phyloP scores from a whole-genome alignment of 805 yeast genomes.

The Candida maesae region DNA sequence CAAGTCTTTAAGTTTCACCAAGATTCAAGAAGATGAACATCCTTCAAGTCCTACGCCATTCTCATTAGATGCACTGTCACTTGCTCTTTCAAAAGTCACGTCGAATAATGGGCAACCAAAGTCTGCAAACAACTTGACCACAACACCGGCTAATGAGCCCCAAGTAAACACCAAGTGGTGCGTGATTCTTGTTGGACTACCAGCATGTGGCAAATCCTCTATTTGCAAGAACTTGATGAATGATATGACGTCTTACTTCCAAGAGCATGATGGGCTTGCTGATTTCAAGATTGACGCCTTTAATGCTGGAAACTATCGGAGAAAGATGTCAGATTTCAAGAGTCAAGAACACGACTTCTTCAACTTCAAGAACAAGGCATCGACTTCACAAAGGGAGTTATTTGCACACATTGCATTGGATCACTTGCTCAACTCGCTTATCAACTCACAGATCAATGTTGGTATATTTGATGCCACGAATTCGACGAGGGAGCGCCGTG shows the following conservation, averaged over 20 bases:
- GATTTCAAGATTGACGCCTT: conserved; percentile 43
- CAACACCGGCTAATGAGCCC: conserved; percentile 27
- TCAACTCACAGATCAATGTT: conserved; percentile 42
- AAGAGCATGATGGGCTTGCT: conserved; percentile 7
- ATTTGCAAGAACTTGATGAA: conserved; percentile 61
- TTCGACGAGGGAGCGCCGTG: conserved; percentile 43
- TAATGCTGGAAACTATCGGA: conserved; percentile 71
- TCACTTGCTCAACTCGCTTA: conserved; percentile 40
- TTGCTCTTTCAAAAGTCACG: conserved; percentile 10
- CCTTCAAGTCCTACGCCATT: neutral
- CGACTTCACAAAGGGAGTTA: conserved; percentile 41
- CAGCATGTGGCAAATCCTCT: conserved; percentile 76
- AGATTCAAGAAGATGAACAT: conserved; percentile 12
- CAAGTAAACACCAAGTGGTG: conserved; percentile 44
- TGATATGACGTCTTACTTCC: conserved; percentile 39
- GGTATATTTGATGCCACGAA: conserved; percentile 63
- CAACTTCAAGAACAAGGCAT: conserved; percentile 40
- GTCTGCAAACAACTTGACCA: conserved; percentile 22
- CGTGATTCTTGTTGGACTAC: conserved; percentile 69
- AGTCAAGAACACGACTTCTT: conserved; percentile 38
- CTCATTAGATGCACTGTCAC: conserved; percentile 16
- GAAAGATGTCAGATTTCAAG: conserved; percentile 38
- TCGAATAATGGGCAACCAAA: conserved; percentile 20
- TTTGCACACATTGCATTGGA: conserved; percentile 52
- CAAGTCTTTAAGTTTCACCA: conserved; percentile 21